Base-by-base conservation (phyloP, 306 rosid species). In the Datisca glomerata region DNA sequence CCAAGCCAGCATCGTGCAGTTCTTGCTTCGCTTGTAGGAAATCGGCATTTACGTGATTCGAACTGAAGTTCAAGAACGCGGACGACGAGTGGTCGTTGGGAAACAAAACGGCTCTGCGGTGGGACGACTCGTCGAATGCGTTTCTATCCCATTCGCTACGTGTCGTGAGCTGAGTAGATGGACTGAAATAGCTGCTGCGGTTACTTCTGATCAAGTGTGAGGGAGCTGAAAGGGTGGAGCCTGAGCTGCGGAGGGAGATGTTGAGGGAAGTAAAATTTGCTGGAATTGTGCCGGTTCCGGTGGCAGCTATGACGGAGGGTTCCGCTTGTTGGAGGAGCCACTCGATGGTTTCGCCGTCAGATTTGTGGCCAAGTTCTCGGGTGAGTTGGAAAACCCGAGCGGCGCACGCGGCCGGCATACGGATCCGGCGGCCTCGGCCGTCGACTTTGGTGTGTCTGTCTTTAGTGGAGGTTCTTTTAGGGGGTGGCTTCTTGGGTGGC, bases 321-420 rank as follows among this genome's bases (percentile, higher is more conserved):
- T 87, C 97, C 0, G 97, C 94, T 23, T 87, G 97, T 40, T 87
- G 97, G 14, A 87, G 82, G 0, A 87, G 79, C 96, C 96, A 87
- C 81, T 87, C 89, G 7, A 87, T 74, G 21, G 96, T 87, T 55
- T 87, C 96, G 0, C 96, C 96, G 21, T 87, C 96, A 0, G 94
- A 87, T 42, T 82, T 87, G 59, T 87, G 94, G 24, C 96, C 96
- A 0, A 87, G 72, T 58, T 87, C 96, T 43, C 85, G 39, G 9
- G 96, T 87, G 3, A 87, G 73, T 64, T 87, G 96, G 27, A 87
- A 87, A 33, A 87, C 96, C 61, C 96, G 68, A 16, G 96, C 96
- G 0, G 96, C 96, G 12, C 96, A 87, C 12, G 86, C 77, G 0
- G 93, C 94, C 0, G 96, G 96, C 96, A 87, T 87, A n/a, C 96